phyloP scores from a whole-genome alignment of 1,139 yeast genomes.

The Saccharomyces hybrid region DNA sequence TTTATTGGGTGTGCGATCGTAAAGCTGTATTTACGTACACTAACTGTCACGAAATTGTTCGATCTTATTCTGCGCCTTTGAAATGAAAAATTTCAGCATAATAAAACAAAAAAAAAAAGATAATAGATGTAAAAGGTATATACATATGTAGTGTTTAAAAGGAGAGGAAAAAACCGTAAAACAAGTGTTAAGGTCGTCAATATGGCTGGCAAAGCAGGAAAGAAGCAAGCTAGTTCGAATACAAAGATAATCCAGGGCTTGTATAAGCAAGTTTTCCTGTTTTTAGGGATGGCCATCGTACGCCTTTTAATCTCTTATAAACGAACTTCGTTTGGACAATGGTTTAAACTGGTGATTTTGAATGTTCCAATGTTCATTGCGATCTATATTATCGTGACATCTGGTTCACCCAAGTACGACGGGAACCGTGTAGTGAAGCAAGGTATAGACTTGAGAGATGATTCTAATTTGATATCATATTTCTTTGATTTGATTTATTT shows the following conservation, averaged over 20 bases:
- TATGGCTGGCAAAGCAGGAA: constrained; percentile 18
- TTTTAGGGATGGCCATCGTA: constrained; percentile 14
- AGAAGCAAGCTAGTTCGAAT: constrained; percentile 15
- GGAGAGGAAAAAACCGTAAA: background rate
- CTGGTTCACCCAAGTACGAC: constrained; percentile 25
- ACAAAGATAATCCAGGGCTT: constrained; percentile 5
- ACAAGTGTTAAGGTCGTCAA: background rate
- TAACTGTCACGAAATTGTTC: background rate
- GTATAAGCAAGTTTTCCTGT: constrained; percentile 8
- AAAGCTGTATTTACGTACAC: background rate
- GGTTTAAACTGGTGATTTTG: constrained; percentile 14
- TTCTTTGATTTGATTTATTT: constrained; percentile 29
- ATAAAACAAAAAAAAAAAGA: background rate
- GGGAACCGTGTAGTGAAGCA: constrained; percentile 16
- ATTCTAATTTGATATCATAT: constrained; percentile 26
- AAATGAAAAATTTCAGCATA: background rate
- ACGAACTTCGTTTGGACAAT: background rate
- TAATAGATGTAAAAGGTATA: background rate
- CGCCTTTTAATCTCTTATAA: constrained; percentile 10
- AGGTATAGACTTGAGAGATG: constrained; percentile 22
- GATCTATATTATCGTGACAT: constrained; percentile 23
- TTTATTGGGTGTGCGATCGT: background rate
- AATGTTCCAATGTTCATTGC: constrained; percentile 22
- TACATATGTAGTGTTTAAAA: background rate
- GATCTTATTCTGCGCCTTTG: background rate